These are phyloP conservation scores for Chrysanthemum seticuspe DNA, from an alignment of 129 eudicot species.

Conservation along the genomic window DNA sequence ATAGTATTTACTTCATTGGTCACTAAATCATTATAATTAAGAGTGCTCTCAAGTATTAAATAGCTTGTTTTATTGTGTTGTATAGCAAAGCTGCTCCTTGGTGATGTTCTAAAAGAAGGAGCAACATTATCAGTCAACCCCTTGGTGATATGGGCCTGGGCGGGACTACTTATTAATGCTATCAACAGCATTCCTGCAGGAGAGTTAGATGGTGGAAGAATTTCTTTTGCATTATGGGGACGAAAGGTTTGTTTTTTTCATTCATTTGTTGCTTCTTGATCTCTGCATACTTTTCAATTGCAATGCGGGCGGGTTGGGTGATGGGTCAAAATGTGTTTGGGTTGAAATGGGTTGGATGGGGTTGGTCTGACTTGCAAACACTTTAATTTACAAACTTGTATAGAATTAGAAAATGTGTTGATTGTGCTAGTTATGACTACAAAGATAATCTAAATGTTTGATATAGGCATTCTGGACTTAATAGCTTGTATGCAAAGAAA, in stretches of 20 bases:
- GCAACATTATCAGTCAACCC: constrained; percentile 80
- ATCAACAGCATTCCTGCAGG: constrained; percentile 99
- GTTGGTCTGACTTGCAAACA: constrained; percentile 1
- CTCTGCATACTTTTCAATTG: neutral
- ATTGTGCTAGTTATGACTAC: neutral
- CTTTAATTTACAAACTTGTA: too few species aligned
- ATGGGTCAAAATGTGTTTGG: neutral
- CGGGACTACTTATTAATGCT: constrained; percentile 95
- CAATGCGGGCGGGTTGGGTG: neutral
- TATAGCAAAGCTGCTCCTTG: constrained; percentile 90
- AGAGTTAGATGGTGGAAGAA: constrained; percentile 97
- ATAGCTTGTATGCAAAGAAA: neutral
- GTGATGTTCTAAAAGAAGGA: constrained; percentile 92
- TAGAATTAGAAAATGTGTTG: too few species aligned
- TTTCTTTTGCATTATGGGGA: constrained; percentile 93
- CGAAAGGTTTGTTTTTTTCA: constrained; percentile 63
- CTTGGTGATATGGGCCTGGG: constrained; percentile 95
- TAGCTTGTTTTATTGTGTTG: constrained; percentile 12
- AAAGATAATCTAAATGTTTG: neutral
- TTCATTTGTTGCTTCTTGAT: neutral
- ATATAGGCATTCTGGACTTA: neutral
- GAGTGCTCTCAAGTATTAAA: neutral
- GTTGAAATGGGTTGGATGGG: neutral
- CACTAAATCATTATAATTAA: neutral
- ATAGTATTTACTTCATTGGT: constrained; percentile 1